These are phyloP conservation scores for Naganishia cerealis DNA, from an alignment of 1,284 basidiomycete genomes.

Conservation along the genomic window DNA sequence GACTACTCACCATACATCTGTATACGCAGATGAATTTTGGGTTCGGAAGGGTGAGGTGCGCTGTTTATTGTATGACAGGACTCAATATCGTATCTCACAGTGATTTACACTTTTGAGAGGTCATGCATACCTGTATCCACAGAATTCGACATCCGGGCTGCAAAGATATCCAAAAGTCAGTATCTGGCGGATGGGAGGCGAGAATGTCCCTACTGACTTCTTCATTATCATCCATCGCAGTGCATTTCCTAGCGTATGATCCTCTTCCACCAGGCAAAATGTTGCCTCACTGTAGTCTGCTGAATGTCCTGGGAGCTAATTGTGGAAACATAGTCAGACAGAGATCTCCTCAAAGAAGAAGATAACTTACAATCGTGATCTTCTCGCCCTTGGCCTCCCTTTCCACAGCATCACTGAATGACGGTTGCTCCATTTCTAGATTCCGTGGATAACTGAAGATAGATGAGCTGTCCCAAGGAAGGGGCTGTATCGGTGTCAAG, in stretches of 20 bases:
- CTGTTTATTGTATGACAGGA: conserved; percentile 53
- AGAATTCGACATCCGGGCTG: conserved; percentile 99
- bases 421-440: conserved; percentile 17
- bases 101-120: not conserved
- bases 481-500: not conserved
- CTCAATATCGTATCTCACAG: not conserved
- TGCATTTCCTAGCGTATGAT: conserved; percentile 92
- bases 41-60: conserved; percentile 93
- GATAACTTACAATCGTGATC: conserved; percentile 49
- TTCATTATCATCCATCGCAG: conserved; percentile 99
- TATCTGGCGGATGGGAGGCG: not conserved
- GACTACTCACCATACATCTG: conserved; percentile 91
- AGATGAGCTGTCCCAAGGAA: not conserved
- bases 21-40: conserved; percentile 89
- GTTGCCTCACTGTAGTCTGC: conserved; percentile 81
- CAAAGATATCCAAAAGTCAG: conserved; percentile 7
- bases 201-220: conserved; percentile 66
- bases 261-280: conserved; percentile 87
- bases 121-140: conserved; percentile 84
- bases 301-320: conserved; percentile 66
- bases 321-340: not conserved
- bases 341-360: not conserved
- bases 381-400: conserved; percentile 42
- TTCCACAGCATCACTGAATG: conserved; percentile 26
- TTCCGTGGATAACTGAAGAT: not conserved